These are phyloP conservation scores for Phytophthora pinifolia DNA, from an alignment of 352 stramenopile species.

Conservation along the genomic window DNA sequence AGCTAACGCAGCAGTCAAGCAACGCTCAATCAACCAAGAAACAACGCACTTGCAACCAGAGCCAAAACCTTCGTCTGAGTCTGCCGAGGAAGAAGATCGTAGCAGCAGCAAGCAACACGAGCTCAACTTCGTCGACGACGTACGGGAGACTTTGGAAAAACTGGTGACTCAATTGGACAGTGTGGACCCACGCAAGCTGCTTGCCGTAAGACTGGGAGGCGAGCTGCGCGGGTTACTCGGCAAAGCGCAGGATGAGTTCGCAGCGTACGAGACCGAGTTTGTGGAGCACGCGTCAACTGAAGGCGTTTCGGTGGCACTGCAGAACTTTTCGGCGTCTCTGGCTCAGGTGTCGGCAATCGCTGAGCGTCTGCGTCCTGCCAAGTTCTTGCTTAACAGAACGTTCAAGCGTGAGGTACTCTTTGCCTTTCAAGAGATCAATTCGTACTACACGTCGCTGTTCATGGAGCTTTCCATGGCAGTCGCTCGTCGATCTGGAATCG, in stretches of 20 bases:
- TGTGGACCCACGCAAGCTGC: slow-evolving; percentile 63
- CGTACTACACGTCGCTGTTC: slow-evolving; percentile 83
- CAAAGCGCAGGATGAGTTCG: slow-evolving; percentile 80
- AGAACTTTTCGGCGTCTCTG: slow-evolving; percentile 75
- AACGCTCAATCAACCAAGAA: slow-evolving; percentile 14
- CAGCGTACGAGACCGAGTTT: slow-evolving; percentile 63
- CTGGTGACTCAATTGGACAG: slow-evolving; percentile 58
- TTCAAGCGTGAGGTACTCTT: slow-evolving; percentile 79
- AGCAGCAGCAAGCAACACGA: background rate
- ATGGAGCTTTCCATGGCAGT: slow-evolving; percentile 82
- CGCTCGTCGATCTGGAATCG: slow-evolving; percentile 46
- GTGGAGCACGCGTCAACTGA: slow-evolving; percentile 47
- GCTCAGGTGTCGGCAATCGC: slow-evolving; percentile 55
- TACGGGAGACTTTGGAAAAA: slow-evolving; percentile 42
- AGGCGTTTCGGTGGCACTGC: slow-evolving; percentile 66
- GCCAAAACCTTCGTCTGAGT: slow-evolving; percentile 5
- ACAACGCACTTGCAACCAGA: slow-evolving; percentile 4
- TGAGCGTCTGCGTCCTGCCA: slow-evolving; percentile 52
- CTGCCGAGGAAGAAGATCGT: slow-evolving; percentile 10
- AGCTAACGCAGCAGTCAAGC: background rate
- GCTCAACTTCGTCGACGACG: slow-evolving; percentile 37
- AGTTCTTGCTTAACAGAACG: slow-evolving; percentile 75
- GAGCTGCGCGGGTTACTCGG: slow-evolving; percentile 76
- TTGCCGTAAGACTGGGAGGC: slow-evolving; percentile 59
- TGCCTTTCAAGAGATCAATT: slow-evolving; percentile 86